A percentile compares a stretch with the other conserved stretches of the same genome.
phyloP scores from a whole-genome alignment of 2,329 filamentous ascomycete genomes.

The Cryphonectria naterciae region DNA sequence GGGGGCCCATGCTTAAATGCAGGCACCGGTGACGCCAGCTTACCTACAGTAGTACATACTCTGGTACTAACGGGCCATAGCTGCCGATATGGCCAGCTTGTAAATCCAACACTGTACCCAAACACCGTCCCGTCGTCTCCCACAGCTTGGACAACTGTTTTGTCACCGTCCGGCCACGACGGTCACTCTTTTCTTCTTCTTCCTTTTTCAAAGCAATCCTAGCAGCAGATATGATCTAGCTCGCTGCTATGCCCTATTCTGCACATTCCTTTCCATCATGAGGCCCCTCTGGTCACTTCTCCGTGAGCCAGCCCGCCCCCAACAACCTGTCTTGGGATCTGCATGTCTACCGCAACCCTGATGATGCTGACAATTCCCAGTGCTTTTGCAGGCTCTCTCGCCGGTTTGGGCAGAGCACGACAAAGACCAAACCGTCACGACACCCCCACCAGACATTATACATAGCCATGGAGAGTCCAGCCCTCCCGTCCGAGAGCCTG shows the following conservation, averaged over 20 bases:
- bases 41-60: background rate
- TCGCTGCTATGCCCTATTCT: constrained; percentile 28
- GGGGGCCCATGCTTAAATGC: constrained; percentile 13
- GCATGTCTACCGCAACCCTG: constrained; percentile 24
- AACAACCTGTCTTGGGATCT: constrained; percentile 15
- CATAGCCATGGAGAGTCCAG: constrained; percentile 23
- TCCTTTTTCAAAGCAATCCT: background rate
- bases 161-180: constrained; percentile 12
- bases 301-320: constrained; percentile 41
- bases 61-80: background rate
- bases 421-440: constrained; percentile 31
- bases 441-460: constrained; percentile 24
- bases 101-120: constrained; percentile 15
- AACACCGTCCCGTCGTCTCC: constrained; percentile 11
- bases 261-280: constrained; percentile 22
- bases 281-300: constrained; percentile 37
- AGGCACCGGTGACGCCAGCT: constrained; percentile 11
- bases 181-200: background rate
- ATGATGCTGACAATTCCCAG: constrained; percentile 36
- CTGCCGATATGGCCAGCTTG: constrained; percentile 33
- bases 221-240: constrained; percentile 26
- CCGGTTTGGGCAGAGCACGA: constrained; percentile 46
- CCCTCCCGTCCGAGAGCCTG: constrained; percentile 38
- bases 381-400: constrained; percentile 51
- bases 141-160: constrained; percentile 9